Evolutionary conservation across 2,329 filamentous ascomycete genomes (phyloP).

Genomic region (Piedraia hortae): DNA sequence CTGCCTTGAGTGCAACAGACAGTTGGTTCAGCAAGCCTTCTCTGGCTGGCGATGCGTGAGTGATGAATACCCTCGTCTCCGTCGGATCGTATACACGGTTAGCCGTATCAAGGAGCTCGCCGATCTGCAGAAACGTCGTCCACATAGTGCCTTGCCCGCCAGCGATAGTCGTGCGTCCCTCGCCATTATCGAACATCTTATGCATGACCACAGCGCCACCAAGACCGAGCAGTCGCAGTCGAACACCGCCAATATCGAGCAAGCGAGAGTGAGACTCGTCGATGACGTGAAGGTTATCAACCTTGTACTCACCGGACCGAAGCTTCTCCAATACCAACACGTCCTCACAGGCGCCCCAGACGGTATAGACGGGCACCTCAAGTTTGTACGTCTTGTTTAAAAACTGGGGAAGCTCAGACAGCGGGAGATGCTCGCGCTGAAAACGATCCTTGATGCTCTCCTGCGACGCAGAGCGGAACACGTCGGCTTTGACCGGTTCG

Average conservation of each 20-base stretch:
- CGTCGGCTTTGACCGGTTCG: constrained; percentile 40
- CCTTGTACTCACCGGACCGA: constrained; percentile 89
- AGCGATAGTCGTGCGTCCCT: constrained; percentile 90
- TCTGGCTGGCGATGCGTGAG: constrained; percentile 82
- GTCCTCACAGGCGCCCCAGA: constrained; percentile 97
- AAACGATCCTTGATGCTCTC: constrained; percentile 59
- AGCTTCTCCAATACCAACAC: constrained; percentile 94
- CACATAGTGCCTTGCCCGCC: constrained; percentile 98
- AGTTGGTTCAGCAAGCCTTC: constrained; percentile 95
- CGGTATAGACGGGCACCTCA: constrained; percentile 90
- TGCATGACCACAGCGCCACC: constrained; percentile 98
- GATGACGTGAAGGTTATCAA: constrained; percentile 90
- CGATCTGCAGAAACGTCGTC: constrained; percentile 95
- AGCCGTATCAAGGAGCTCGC: constrained; percentile 87
- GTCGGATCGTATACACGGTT: constrained; percentile 96
- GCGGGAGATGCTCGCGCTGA: constrained; percentile 50
- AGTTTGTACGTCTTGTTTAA: constrained; percentile 71
- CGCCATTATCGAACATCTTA: constrained; percentile 96
- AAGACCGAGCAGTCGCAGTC: constrained; percentile 74
- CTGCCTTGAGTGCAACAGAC: constrained; percentile 86
- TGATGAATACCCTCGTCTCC: constrained; percentile 88
- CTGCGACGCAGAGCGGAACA: constrained; percentile 39
- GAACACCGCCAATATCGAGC: constrained; percentile 81
- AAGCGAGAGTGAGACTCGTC: constrained; percentile 92
- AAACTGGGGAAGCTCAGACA: constrained; percentile 78